Evolutionary conservation across 768 basidiomycete genomes (phyloP).

Genomic region (Suillus hirtellus): DNA sequence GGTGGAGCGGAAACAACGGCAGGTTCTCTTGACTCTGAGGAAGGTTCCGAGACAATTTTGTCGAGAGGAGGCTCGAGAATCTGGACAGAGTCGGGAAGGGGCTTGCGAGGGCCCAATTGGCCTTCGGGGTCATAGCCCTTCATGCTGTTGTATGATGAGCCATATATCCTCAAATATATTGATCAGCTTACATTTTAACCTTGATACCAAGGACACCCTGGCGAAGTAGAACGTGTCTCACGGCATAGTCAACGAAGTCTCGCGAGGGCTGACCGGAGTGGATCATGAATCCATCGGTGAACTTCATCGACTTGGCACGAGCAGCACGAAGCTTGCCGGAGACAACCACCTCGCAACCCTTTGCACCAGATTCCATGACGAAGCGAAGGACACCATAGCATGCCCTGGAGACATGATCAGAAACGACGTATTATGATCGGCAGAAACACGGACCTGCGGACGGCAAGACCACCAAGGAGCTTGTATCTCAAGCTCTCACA

Average conservation of each 20-base stretch:
- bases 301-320: slow-evolving; percentile 99
- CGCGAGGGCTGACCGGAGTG: slow-evolving; percentile 97
- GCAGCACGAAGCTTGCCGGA: slow-evolving; percentile 99
- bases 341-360: slow-evolving; percentile 99
- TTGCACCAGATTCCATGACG: slow-evolving; percentile 99
- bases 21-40: slow-evolving; percentile 86
- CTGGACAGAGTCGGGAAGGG: slow-evolving; percentile 92
- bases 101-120: slow-evolving; percentile 82
- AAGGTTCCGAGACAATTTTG: slow-evolving; percentile 86
- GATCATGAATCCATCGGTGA: slow-evolving; percentile 99
- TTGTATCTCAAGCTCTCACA: slow-evolving; percentile 99
- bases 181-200: slow-evolving; percentile 86
- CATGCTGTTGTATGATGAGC: slow-evolving; percentile 63
- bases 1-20: slow-evolving; percentile 47
- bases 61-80: slow-evolving; percentile 89
- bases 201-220: slow-evolving; percentile 99
- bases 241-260: slow-evolving; percentile 97
- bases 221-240: slow-evolving; percentile 95
- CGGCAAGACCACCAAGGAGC: slow-evolving; percentile 98
- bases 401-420: slow-evolving; percentile 49
- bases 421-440: not conserved
- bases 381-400: slow-evolving; percentile 99
- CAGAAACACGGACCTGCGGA: slow-evolving; percentile 65
- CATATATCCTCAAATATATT: not conserved
- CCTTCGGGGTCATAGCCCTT: slow-evolving; percentile 95